Percentiles rank a stretch among this genome's conserved stretches.
Conservation (phyloP, 2,329 filamentous ascomycete genomes). For the Exutisphaerella laricina region DNA sequence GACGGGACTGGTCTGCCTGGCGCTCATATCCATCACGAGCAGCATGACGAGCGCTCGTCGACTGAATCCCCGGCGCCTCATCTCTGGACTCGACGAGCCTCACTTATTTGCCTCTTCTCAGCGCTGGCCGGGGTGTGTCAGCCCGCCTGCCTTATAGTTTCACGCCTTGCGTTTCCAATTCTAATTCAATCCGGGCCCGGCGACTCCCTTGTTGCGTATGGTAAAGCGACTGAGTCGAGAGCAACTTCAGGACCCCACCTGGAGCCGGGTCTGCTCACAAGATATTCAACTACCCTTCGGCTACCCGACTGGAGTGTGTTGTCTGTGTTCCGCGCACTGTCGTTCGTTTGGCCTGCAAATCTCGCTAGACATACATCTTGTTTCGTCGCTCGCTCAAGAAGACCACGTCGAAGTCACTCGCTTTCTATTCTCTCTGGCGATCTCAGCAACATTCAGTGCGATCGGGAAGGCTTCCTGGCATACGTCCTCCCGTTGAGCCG, state of each 20-base stretch:
- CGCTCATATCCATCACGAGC: conserved; percentile 3
- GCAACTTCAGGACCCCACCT: conserved; percentile 13
- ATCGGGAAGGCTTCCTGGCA: conserved; percentile 7
- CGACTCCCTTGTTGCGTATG: conserved; percentile 21
- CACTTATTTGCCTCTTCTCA: conserved; percentile 15
- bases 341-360: conserved; percentile 16
- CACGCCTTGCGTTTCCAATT: conserved; percentile 28
- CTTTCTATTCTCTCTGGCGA: conserved; percentile 9
- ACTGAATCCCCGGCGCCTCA: background rate
- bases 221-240: conserved; percentile 10
- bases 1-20: background rate
- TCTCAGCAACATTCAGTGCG: conserved; percentile 3
- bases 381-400: conserved; percentile 23
- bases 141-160: conserved; percentile 20
- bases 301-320: conserved; percentile 20
- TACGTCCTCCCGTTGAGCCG: background rate
- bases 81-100: conserved; percentile 14
- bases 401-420: conserved; percentile 16
- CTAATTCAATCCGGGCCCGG: conserved; percentile 17
- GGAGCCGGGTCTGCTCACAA: conserved; percentile 17
- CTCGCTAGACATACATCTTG: conserved; percentile 12
- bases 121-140: conserved; percentile 14
- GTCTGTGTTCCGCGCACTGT: conserved; percentile 20
- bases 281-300: conserved; percentile 17
- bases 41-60: conserved; percentile 2